A percentile compares a stretch with the other conserved stretches of the same genome.
phyloP scores from a whole-genome alignment of 805 yeast genomes.

The Barnettozyma siamensis region DNA sequence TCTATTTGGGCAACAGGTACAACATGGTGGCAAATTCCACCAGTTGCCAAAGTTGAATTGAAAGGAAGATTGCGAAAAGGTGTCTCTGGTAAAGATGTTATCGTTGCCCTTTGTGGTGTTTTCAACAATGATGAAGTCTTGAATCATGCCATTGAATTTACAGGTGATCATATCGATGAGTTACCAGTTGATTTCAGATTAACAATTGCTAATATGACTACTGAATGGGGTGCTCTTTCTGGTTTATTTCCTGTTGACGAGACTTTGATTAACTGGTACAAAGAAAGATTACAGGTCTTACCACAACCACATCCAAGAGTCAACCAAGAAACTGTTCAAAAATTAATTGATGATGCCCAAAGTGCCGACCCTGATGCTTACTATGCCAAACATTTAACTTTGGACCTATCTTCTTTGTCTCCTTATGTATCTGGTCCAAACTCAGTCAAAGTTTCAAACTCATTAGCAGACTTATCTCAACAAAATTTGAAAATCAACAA shows the following conservation, averaged over 20 bases:
- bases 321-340: slow-evolving; percentile 51
- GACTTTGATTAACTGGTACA: slow-evolving; percentile 72
- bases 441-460: slow-evolving; percentile 85
- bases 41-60: slow-evolving; percentile 91
- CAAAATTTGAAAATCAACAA: slow-evolving; percentile 78
- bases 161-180: slow-evolving; percentile 69
- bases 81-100: slow-evolving; percentile 93
- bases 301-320: slow-evolving; percentile 82
- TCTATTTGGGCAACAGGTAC: slow-evolving; percentile 99
- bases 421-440: slow-evolving; percentile 96
- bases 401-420: slow-evolving; percentile 74
- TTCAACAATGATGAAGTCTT: slow-evolving; percentile 90
- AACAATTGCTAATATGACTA: slow-evolving; percentile 95
- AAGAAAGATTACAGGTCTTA: slow-evolving; percentile 47
- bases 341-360: slow-evolving; percentile 37
- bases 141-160: slow-evolving; percentile 90
- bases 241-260: slow-evolving; percentile 97
- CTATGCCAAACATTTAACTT: slow-evolving; percentile 81
- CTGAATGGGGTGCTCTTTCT: slow-evolving; percentile 98
- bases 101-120: slow-evolving; percentile 91
- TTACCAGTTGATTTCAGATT: slow-evolving; percentile 78
- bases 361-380: slow-evolving; percentile 69
- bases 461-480: slow-evolving; percentile 67
- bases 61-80: slow-evolving; percentile 78
- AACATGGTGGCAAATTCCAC: slow-evolving; percentile 99